Evolutionary conservation across 331 rosid genomes (phyloP), one percentile per base, ranked within the genome.

Genomic region (Telfairia occidentalis): DNA sequence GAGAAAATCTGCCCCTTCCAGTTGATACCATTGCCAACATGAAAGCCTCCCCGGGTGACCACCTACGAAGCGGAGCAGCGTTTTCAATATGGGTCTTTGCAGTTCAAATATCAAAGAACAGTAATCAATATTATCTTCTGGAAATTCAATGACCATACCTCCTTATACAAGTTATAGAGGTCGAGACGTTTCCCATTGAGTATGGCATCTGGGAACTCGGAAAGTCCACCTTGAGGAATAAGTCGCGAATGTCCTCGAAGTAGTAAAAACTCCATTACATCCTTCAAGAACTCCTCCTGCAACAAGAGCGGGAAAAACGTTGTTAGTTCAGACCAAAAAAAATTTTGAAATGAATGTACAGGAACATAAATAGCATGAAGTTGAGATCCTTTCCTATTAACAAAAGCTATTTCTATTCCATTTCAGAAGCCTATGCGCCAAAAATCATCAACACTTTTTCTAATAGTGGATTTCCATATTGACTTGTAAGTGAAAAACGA

Each of bases 1-100:
- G 99, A 95, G 87, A 95, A 95, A 76, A 95, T 95, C 82, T 95
- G 99, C 71, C 99, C 99, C 87, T 92, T 95, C 97, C 97, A 92
- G 84, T 92, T 95, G 90, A 95, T 92, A 80, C 97, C 99, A 76
- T 95, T 95, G 78, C 97, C 99, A 71, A 95, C 97, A 76, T 95
- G 97, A 87, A 95, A 95, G 79, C 99, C 99, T 71, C 99, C 99
- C 82, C 99, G 86, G 2, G 97, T 90, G 43, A 92, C 99, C 87
- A 95, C 97, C 99, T 95, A 63, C 28, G 81, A 42, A 73, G 64
- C 77, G 43, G 63, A 59, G 75, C 73, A 73, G 35, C 78, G 69
- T 35, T 23, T 73, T 73, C 86, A 59, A 81, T 58, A 21, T 77
- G 77, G 67, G 42, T 49, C 58, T 32, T 74, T 7, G 65, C 30